These are phyloP conservation scores for Plasmodium gonderi DNA, from an alignment of 169 alveolate species.

Conservation along the genomic window DNA sequence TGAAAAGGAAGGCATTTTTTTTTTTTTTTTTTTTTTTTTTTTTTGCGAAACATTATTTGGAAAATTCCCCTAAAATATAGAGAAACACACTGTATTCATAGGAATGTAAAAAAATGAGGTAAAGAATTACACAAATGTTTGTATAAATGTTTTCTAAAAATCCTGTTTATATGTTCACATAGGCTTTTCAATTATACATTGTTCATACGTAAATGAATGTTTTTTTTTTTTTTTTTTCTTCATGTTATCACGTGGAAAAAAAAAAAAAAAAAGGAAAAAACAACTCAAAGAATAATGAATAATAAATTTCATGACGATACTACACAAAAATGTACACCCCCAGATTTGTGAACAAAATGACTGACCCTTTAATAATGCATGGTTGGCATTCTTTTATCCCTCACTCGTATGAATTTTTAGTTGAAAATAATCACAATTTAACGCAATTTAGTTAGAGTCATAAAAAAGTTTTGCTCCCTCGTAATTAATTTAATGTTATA, in stretches of 20 bases:
- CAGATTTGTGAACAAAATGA: too few species aligned
- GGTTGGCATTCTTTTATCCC: too few species aligned
- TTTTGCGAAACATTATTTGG: background rate
- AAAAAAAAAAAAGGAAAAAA: background rate
- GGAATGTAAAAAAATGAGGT: background rate
- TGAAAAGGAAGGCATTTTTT: background rate
- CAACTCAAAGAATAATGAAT: too few species aligned
- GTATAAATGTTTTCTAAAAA: background rate
- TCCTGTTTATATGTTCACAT: background rate
- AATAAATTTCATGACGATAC: too few species aligned
- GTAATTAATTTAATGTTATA: background rate
- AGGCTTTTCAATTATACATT: background rate
- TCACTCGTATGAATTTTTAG: too few species aligned
- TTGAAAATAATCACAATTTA: background rate
- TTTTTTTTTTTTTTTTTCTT: background rate
- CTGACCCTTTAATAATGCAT: too few species aligned
- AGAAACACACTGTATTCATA: background rate
- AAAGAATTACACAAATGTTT: constrained; percentile 1
- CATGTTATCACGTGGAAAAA: background rate
- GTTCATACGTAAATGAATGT: too few species aligned
- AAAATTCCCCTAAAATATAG: background rate
- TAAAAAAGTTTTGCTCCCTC: background rate
- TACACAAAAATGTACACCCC: too few species aligned
- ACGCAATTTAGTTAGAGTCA: background rate
- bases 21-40: too few species aligned